Evolutionary conservation across 2,329 filamentous ascomycete species (phyloP), one percentile per base, ranked within the genome.

Genomic region (Akanthomyces muscarius): DNA sequence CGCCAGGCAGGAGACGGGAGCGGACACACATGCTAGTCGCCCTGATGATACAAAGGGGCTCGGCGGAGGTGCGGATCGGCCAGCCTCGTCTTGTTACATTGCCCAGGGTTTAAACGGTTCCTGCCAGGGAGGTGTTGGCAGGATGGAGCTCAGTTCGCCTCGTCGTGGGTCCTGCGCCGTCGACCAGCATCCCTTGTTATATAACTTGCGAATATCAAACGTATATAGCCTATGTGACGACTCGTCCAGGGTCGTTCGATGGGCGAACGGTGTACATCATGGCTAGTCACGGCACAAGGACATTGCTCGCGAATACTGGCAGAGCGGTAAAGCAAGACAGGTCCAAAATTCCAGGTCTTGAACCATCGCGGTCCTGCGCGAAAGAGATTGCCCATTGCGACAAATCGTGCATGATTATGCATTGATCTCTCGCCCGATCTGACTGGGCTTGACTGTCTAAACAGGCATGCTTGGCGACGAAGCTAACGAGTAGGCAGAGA

Each of bases 61-160:
- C 14, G 38, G 16, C 28, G 25, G 11, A 53, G 23, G 28, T 53
- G 50, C 58, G 58, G 58, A 61, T 61, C 58, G 50, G 58, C 48
- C 41, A 61, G 58, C 58, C 58, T 61, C 50, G 58, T 61, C 58
- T 61, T 38, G 58, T 61, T 53, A 61, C 58, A 61, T 61, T 61
- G 57, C n/a, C 41, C 18, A 56, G 23, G 23, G 25, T 33, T 61
- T 45, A 16, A 60, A 48, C 21, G 33, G 47, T 51, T 25, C 48
- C 57, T 28, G 30, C 36, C 4, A 44, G 30, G 33, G 33, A 36
- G 33, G 4, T 11, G 33, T 36, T 36, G 33, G 25, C 36, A n/a
- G 8, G 18, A 53, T 47, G 50, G 58, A 54, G 58, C 58, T 18
- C 58, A 30, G n/a, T 41, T 36, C 56, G 36, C 45, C 45, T 42